Evolutionary conservation across 805 yeast genomes (phyloP), one percentile per base, ranked within the genome.

Genomic region (Naumovozyma dairenensis): DNA sequence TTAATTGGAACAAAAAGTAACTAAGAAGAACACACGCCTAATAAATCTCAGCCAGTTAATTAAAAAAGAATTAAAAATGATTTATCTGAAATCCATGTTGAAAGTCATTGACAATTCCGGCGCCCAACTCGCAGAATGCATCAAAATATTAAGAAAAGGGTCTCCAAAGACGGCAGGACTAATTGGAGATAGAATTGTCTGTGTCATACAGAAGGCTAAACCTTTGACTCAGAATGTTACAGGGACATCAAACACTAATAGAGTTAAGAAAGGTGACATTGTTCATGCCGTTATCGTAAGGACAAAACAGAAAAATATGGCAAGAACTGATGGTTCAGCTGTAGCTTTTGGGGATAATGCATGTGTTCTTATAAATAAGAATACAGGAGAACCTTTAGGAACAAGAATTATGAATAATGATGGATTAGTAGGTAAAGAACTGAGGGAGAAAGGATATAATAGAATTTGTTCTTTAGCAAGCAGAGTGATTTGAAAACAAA

Each of bases 71-170:
- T n/a, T n/a, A n/a, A n/a, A n/a, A n/a, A 89, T 89, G 98, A 75
- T 89, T 34, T 85, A 84, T 62, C 72, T 89, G 51, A 89, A 89
- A 65, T 69, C 95, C 12, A 66, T 92, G 59, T 63, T 86, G 35
- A 87, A 81, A 57, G 95, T 87, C 44, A 83, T 89, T 42, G 98
- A 89, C 62, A 89, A 89, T 69, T 80, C 95, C 16, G 94, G 97
- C 19, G 98, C 96, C 3, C 83, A 81, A 57, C 62, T 86, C 40
- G 97, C 81, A 12, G 97, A 92, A 61, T 92, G 97, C 59, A 86
- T 92, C 67, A 89, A 89, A 60, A 96, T 92, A 12, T 67, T 92
- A 44, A 77, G 94, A 42, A 94, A 92, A 54, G 60, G 60, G 15
- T 76, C 80, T 2, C 95, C 95, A 20, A 75, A 70, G 56, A 79